These are phyloP conservation scores for Phialophora tarda DNA, from an alignment of 2,329 filamentous ascomycete genomes.

Conservation along the genomic window DNA sequence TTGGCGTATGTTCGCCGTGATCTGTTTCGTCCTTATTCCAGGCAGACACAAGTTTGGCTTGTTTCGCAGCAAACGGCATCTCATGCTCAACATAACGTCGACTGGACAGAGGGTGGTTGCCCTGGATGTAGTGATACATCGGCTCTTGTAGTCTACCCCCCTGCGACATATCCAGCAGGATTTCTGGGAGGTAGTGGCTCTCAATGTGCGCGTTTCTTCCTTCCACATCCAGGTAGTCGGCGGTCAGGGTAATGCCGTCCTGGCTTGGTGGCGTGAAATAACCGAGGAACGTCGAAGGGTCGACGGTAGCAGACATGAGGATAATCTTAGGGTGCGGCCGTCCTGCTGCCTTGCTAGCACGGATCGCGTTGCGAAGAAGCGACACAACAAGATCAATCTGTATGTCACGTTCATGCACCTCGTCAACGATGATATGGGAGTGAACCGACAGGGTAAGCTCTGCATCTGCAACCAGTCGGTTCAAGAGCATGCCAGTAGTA, in stretches of 20 bases:
- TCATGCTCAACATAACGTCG: conserved; percentile 24
- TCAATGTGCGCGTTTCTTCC: conserved; percentile 91
- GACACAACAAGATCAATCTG: conserved; percentile 96
- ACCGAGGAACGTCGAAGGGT: conserved; percentile 85
- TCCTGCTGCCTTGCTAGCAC: conserved; percentile 55
- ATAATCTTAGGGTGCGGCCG: conserved; percentile 82
- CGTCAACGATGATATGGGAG: conserved; percentile 71
- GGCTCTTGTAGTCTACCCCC: conserved; percentile 11
- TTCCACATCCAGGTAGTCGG: conserved; percentile 81
- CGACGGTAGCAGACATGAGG: conserved; percentile 96
- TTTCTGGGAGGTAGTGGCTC: conserved; percentile 87
- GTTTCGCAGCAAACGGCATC: conserved; percentile 20
- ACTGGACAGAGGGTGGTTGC: conserved; percentile 20
- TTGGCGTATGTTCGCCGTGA: background rate
- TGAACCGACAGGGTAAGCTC: conserved; percentile 89
- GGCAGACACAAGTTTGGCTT: background rate
- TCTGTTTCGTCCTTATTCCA: background rate
- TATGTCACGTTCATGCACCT: conserved; percentile 94
- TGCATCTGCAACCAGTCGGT: conserved; percentile 91
- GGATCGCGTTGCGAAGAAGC: conserved; percentile 81
- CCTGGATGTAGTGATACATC: conserved; percentile 21
- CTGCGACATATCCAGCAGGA: conserved; percentile 45
- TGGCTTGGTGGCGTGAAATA: conserved; percentile 66
- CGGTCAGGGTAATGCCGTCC: conserved; percentile 10
- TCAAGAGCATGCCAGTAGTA: conserved; percentile 82